These are phyloP conservation scores for Ustilaginoidea virens DNA, from an alignment of 2,329 filamentous ascomycete genomes.

Conservation along the genomic window DNA sequence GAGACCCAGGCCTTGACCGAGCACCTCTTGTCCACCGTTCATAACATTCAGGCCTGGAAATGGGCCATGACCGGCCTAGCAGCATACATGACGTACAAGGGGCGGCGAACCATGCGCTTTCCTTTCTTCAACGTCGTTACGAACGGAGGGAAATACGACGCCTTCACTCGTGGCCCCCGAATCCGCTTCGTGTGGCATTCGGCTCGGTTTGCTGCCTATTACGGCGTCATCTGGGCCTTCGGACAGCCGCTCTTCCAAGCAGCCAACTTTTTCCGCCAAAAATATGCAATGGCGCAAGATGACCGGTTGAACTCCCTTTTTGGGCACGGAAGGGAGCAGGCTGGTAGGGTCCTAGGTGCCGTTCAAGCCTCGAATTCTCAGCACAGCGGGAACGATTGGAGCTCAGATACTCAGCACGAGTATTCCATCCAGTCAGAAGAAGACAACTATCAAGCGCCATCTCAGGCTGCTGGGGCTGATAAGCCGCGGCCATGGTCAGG, in stretches of 20 bases:
- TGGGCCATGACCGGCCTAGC: slow-evolving; percentile 13
- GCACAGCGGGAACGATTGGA: slow-evolving; percentile 8
- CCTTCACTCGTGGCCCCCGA: slow-evolving; percentile 12
- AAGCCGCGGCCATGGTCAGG: slow-evolving; percentile 7
- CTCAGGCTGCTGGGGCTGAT: slow-evolving; percentile 2
- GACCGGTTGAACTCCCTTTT: slow-evolving; percentile 13
- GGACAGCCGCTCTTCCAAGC: slow-evolving; percentile 15
- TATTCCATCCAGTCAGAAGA: slow-evolving; percentile 2
- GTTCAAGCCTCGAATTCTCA: slow-evolving; percentile 7
- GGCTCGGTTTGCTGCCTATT: slow-evolving; percentile 19
- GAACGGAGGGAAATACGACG: slow-evolving; percentile 12
- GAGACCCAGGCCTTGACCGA: slow-evolving; percentile 21
- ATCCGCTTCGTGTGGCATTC: slow-evolving; percentile 20
- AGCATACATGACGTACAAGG: slow-evolving; percentile 11
- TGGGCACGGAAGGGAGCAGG: slow-evolving; percentile 7
- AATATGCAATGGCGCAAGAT: slow-evolving; percentile 13
- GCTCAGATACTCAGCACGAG: slow-evolving; percentile 6
- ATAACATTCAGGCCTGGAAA: slow-evolving; percentile 16
- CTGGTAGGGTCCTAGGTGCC: slow-evolving; percentile 5
- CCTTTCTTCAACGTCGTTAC: slow-evolving; percentile 23
- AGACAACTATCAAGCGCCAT: slow-evolving; percentile 2
- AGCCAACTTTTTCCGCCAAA: slow-evolving; percentile 11
- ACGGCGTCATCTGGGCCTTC: slow-evolving; percentile 10
- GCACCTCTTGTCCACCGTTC: slow-evolving; percentile 16
- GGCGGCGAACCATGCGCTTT: slow-evolving; percentile 21